Conservation (phyloP, 805 yeast genomes). For the Candida jianshihensis region DNA sequence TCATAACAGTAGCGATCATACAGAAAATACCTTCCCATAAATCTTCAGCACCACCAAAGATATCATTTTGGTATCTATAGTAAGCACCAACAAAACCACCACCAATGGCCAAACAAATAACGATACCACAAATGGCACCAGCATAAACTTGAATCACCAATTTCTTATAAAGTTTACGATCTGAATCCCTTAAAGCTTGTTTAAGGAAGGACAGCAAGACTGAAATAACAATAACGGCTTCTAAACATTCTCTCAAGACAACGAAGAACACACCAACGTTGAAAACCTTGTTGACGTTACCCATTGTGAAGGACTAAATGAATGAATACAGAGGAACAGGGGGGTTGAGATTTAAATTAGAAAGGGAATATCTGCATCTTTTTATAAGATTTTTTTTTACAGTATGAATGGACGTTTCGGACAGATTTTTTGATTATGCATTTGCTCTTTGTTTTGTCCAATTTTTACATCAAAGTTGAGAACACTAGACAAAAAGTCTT, state of each 20-base stretch:
- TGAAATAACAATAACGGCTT: slow-evolving; percentile 87
- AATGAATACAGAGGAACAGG: too few relatives aligned
- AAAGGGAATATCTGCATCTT: too few relatives aligned
- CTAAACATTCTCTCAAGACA: slow-evolving; percentile 89
- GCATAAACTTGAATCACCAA: slow-evolving; percentile 76
- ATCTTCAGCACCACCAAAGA: slow-evolving; percentile 85
- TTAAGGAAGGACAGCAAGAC: slow-evolving; percentile 87
- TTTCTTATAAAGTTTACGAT: slow-evolving; percentile 49
- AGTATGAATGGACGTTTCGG: too few relatives aligned
- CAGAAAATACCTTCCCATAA: slow-evolving; percentile 96
- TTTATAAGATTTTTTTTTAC: too few relatives aligned
- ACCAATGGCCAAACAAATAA: slow-evolving; percentile 79
- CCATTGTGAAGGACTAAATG: too few relatives aligned
- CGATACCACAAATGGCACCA: slow-evolving; percentile 68
- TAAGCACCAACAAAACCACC: slow-evolving; percentile 93
- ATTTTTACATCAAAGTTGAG: too few relatives aligned
- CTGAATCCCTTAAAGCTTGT: slow-evolving; percentile 66
- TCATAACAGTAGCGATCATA: slow-evolving; percentile 82
- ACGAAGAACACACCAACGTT: slow-evolving; percentile 70
- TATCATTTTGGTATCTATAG: slow-evolving; percentile 71
- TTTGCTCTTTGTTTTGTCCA: too few relatives aligned
- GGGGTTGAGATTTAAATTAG: too few relatives aligned
- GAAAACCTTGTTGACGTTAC: slow-evolving; percentile 19
- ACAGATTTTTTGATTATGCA: too few relatives aligned
- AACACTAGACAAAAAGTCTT: too few relatives aligned